Conservation (phyloP, 2,329 filamentous ascomycete genomes). For the Xylariaceae sp. region DNA sequence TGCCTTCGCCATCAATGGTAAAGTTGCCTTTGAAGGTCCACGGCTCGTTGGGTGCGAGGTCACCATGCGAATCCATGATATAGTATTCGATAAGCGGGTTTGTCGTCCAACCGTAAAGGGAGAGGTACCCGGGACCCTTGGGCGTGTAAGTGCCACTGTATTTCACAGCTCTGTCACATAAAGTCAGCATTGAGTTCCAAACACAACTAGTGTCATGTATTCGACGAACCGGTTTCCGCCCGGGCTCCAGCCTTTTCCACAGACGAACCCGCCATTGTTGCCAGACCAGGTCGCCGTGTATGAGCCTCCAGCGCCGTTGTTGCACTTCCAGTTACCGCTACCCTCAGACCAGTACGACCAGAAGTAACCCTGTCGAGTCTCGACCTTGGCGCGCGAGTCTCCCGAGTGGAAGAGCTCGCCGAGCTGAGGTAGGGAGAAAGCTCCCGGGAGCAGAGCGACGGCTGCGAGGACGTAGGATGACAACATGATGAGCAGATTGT, state of each 20-base stretch:
- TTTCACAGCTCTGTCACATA: constrained; percentile 39
- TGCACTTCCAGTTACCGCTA: constrained; percentile 49
- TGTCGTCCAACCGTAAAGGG: constrained; percentile 60
- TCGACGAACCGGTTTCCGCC: constrained; percentile 53
- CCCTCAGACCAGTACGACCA: constrained; percentile 46
- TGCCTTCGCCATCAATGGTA: constrained; percentile 54
- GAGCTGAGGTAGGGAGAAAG: constrained; percentile 31
- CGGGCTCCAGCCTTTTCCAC: constrained; percentile 65
- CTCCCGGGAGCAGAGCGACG: constrained; percentile 34
- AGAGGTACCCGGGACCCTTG: constrained; percentile 54
- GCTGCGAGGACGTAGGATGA: constrained; percentile 34
- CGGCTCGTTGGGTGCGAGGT: constrained; percentile 55
- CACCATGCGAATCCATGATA: constrained; percentile 60
- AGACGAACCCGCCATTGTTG: constrained; percentile 61
- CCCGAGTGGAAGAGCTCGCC: constrained; percentile 29
- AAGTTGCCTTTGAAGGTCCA: constrained; percentile 57
- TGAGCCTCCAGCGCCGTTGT: constrained; percentile 48
- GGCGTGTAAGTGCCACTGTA: constrained; percentile 48
- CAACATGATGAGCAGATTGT: constrained; percentile 29
- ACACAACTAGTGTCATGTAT: neutral
- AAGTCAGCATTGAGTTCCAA: constrained; percentile 1
- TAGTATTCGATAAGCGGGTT: constrained; percentile 59
- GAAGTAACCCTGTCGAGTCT: constrained; percentile 36
- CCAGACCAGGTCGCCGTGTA: constrained; percentile 54
- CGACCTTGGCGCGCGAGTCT: constrained; percentile 31